phyloP scores from a whole-genome alignment of 139 green algal species.

The Chlorella vulgaris region DNA sequence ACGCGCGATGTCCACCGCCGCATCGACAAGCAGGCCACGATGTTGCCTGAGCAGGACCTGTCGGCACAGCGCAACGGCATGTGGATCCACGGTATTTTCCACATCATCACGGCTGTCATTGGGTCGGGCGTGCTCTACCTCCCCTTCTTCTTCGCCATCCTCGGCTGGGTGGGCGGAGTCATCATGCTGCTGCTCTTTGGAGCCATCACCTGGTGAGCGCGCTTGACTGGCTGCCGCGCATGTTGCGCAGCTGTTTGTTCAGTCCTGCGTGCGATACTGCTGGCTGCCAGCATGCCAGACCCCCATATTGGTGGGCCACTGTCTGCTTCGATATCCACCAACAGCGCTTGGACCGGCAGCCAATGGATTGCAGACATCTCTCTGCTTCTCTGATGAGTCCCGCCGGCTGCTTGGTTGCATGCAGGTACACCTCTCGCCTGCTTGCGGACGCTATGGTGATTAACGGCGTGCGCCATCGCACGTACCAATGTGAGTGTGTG shows the following conservation, averaged over 20 bases:
- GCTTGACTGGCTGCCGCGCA: no score
- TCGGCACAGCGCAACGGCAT: slow-evolving; percentile 15
- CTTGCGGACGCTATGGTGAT: slow-evolving; percentile 48
- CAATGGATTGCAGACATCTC: no score
- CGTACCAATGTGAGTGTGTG: not conserved
- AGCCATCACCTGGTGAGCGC: slow-evolving; percentile 36
- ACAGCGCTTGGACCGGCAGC: no score
- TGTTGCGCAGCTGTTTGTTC: no score
- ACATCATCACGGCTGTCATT: slow-evolving; percentile 30
- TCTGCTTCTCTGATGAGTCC: not conserved
- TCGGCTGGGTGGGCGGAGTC: slow-evolving; percentile 30
- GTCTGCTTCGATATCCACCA: not conserved
- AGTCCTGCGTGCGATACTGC: no score
- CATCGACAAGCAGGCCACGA: not conserved
- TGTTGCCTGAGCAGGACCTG: not conserved
- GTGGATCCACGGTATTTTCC: not conserved
- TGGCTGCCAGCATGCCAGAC: not conserved
- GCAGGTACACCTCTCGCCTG: slow-evolving; percentile 44
- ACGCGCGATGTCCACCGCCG: not conserved
- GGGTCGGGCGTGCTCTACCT: slow-evolving; percentile 23
- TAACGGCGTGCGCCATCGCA: slow-evolving; percentile 8
- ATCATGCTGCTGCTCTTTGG: slow-evolving; percentile 46
- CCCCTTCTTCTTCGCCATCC: slow-evolving; percentile 13
- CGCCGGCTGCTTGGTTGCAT: not conserved
- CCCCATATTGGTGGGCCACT: not conserved